Evolutionary conservation across 2,329 filamentous ascomycete species (phyloP).

Genomic region (Clarireedia sp.): DNA sequence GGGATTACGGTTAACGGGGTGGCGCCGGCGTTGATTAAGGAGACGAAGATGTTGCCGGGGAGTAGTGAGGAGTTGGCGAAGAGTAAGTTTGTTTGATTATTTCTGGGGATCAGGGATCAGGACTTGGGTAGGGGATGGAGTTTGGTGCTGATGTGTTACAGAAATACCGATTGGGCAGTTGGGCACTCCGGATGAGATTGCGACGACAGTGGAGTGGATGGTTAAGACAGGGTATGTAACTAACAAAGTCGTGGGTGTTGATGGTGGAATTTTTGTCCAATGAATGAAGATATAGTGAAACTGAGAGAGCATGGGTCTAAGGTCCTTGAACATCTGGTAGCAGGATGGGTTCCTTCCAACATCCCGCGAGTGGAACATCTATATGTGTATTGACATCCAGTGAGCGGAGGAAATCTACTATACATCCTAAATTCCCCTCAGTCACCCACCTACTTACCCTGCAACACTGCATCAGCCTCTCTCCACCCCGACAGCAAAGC

Average conservation of each 20-base stretch:
- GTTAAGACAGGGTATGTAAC: too few species aligned
- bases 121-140: too few species aligned
- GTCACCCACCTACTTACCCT: not conserved
- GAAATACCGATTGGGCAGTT: conserved; percentile 39
- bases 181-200: conserved; percentile 38
- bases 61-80: conserved; percentile 27
- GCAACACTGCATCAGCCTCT: not conserved
- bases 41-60: conserved; percentile 37
- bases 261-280: too few species aligned
- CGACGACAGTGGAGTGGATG: conserved; percentile 33
- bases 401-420: too few species aligned
- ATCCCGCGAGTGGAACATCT: too few species aligned
- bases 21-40: conserved; percentile 40
- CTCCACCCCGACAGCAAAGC: not conserved
- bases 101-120: too few species aligned
- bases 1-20: conserved; percentile 41
- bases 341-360: too few species aligned
- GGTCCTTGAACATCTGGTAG: too few species aligned
- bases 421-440: not conserved
- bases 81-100: conserved; percentile 25
- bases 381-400: too few species aligned
- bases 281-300: too few species aligned
- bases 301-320: too few species aligned
- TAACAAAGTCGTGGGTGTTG: too few species aligned
- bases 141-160: not conserved